These are phyloP conservation scores for Pseudozyma hubeiensis DNA, from an alignment of 1,284 basidiomycete genomes.

Conservation along the genomic window DNA sequence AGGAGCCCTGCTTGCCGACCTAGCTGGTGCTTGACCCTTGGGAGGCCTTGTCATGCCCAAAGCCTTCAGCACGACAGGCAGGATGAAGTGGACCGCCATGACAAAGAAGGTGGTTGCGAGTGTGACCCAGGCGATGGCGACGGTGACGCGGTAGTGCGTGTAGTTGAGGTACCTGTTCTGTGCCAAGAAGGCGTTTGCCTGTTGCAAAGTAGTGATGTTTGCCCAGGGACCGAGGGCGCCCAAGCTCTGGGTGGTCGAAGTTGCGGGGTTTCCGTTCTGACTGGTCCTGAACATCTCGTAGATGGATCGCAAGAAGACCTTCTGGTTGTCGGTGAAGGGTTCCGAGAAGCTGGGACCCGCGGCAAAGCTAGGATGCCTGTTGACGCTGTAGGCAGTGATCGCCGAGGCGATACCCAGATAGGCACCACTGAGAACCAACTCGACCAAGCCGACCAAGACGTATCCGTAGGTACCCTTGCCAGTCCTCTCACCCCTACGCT, in stretches of 20 bases:
- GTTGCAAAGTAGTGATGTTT: constrained; percentile 31
- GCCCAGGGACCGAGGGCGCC: constrained; percentile 34
- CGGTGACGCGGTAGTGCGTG: constrained; percentile 46
- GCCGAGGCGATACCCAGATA: constrained; percentile 48
- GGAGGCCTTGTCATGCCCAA: constrained; percentile 54
- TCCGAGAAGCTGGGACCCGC: constrained; percentile 35
- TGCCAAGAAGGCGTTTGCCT: constrained; percentile 47
- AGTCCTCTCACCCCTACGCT: constrained; percentile 51
- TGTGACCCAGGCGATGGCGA: constrained; percentile 54
- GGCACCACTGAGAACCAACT: constrained; percentile 47
- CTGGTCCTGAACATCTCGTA: constrained; percentile 29
- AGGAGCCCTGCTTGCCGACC: constrained; percentile 6
- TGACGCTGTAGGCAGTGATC: constrained; percentile 49
- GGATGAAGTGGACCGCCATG: constrained; percentile 60
- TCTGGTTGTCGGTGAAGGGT: constrained; percentile 42
- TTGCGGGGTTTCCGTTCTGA: constrained; percentile 30
- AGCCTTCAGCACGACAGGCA: constrained; percentile 49
- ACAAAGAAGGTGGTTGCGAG: constrained; percentile 55
- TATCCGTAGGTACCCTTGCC: constrained; percentile 59
- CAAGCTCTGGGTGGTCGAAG: constrained; percentile 23
- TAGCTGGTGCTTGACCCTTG: constrained; percentile 21
- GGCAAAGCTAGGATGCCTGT: constrained; percentile 35
- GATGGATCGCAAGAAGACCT: constrained; percentile 41
- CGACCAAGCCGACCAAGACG: constrained; percentile 47
- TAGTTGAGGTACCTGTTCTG: constrained; percentile 52